Evolutionary conservation across 75 land plant species (phyloP).

Genomic region (Picea sitchensis): DNA sequence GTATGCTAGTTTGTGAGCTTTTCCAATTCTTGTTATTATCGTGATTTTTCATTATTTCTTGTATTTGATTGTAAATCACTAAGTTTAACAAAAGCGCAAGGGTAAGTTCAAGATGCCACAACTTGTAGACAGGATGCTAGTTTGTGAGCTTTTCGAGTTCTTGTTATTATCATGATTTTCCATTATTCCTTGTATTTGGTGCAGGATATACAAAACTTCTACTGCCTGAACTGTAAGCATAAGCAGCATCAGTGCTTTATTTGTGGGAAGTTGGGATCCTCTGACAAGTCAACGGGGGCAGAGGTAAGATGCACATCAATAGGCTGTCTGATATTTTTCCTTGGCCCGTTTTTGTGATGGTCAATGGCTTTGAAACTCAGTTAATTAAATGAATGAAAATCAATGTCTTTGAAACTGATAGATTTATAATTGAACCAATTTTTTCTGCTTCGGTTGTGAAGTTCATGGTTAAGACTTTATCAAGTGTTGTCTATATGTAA

Average conservation of each 20-base stretch:
- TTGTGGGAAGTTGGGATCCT: slow-evolving; percentile 77
- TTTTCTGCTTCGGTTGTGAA: neutral
- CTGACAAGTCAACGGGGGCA: slow-evolving; percentile 47
- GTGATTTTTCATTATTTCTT: neutral
- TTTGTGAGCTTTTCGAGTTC: neutral
- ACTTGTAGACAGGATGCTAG: neutral
- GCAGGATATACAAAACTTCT: slow-evolving; percentile 48
- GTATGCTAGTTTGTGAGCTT: neutral
- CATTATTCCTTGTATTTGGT: slow-evolving; percentile 3
- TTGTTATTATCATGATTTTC: neutral
- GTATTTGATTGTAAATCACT: slow-evolving; percentile 41
- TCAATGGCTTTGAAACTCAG: neutral
- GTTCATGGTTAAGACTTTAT: too few species aligned
- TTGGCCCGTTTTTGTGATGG: neutral
- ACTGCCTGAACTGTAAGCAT: slow-evolving; percentile 61
- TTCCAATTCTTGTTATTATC: neutral
- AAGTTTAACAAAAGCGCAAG: slow-evolving; percentile 44
- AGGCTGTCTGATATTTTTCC: neutral
- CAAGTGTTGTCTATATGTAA: too few species aligned
- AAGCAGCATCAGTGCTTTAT: slow-evolving; percentile 76
- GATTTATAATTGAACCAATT: neutral
- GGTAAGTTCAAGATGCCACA: slow-evolving; percentile 24
- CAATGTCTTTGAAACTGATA: too few species aligned
- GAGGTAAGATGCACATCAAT: slow-evolving; percentile 32
- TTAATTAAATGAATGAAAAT: too few species aligned